Evolutionary conservation across 2,329 filamentous ascomycete genomes (phyloP), one percentile per base, ranked within the genome.

Genomic region (Phialocephala sp.): DNA sequence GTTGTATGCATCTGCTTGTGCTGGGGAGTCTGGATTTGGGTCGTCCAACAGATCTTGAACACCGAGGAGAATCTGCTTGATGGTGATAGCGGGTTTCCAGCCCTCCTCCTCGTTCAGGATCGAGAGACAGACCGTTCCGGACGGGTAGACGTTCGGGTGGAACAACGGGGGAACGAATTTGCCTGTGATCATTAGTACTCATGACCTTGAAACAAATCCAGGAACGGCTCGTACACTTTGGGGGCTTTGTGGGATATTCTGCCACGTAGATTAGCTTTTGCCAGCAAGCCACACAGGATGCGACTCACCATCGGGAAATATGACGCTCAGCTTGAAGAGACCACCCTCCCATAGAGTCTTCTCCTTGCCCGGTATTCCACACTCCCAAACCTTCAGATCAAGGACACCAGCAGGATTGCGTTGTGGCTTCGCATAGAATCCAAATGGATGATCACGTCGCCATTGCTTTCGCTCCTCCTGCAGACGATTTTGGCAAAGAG

Each of bases 321-420:
- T 88, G 74, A 99, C 91, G 65, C 91, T 93, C 66, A 99, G 83
- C 83, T 98, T 99, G 83, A 98, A 98, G 12, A 97, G 82, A 1
- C 95, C 95, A n/a, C 94, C 94, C 76, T 97, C 94, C 95, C 95
- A 99, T 24, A 98, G 89, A 0, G 96, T 99, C 83, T 96, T 95
- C 67, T 97, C 90, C 78, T 97, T 97, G 75, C 96, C 95, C 3
- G 95, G 95, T 52, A 99, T 91, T 52, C 94, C 94, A 75, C 95
- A 98, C 74, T 98, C 94, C 95, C 95, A 99, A 70, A 89, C 87
- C 85, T 97, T 97, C 69, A 99, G 84, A 76, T 99, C 95, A 60
- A 98, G 85, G 1, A 93, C 88, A 63, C 93, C 94, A 71, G 92
- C 86, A 20, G 89, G 79, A 69, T 88, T 94, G 72, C 94, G 91